A percentile compares a stretch with the other conserved stretches of the same genome.
Evolutionary conservation across 2,329 filamentous ascomycete species (phyloP).

Genomic region (Botrytis galanthina): DNA sequence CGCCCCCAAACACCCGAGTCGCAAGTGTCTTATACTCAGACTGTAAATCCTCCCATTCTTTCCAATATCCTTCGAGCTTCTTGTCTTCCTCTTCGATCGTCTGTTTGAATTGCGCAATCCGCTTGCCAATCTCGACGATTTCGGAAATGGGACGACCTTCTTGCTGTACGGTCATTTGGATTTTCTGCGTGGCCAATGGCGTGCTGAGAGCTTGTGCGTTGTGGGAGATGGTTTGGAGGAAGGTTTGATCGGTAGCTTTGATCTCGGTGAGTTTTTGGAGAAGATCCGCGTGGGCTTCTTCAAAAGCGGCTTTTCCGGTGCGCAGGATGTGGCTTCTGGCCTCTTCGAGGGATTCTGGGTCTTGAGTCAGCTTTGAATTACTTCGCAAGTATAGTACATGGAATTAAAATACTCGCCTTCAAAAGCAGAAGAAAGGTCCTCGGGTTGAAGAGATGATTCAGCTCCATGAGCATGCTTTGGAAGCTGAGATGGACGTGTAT

Average conservation of each 20-base stretch:
- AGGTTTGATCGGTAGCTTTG: conserved; percentile 21
- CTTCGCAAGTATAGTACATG: too few species aligned
- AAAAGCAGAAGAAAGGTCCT: neutral
- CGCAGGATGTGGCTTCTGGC: conserved; percentile 25
- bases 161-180: conserved; percentile 26
- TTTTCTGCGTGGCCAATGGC: conserved; percentile 29
- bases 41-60: conserved; percentile 34
- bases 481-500: neutral
- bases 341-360: conserved; percentile 29
- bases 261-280: conserved; percentile 17
- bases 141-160: conserved; percentile 25
- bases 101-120: conserved; percentile 27
- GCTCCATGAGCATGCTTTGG: neutral
- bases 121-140: conserved; percentile 30
- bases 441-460: neutral
- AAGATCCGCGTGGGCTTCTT: conserved; percentile 24
- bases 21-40: conserved; percentile 32
- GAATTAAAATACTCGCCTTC: neutral
- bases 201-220: conserved; percentile 19
- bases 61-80: conserved; percentile 33
- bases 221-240: conserved; percentile 24
- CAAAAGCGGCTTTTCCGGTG: conserved; percentile 24
- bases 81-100: conserved; percentile 28
- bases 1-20: conserved; percentile 24
- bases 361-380: neutral